Conservation (phyloP, 768 basidiomycete genomes). For the Boletus rubropictus region DNA sequence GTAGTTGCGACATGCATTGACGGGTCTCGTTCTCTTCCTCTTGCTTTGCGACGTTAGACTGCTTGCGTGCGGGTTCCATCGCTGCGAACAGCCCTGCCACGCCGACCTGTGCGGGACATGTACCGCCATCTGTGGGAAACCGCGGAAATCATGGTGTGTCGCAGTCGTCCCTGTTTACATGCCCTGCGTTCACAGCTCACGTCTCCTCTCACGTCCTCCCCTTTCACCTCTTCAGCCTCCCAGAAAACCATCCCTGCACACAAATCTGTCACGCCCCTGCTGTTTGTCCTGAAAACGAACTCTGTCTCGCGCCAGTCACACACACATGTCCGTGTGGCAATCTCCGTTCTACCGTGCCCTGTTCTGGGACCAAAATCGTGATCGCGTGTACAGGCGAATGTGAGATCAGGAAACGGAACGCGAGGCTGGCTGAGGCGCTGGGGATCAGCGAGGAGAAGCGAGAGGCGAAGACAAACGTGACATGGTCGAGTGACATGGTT, state of each 20-base stretch:
- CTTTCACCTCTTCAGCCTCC: conserved; percentile 40
- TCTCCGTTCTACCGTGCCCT: conserved; percentile 64
- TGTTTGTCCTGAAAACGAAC: conserved; percentile 70
- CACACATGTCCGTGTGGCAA: conserved; percentile 82
- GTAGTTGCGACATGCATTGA: not conserved
- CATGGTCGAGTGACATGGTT: conserved; percentile 60
- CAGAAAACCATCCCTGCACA: conserved; percentile 69
- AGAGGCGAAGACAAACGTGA: conserved; percentile 35
- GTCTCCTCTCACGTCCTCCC: not conserved
- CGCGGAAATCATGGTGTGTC: conserved; percentile 74
- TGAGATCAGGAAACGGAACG: conserved; percentile 78
- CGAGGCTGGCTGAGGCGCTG: conserved; percentile 81
- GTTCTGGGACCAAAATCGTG: conserved; percentile 45
- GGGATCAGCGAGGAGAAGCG: conserved; percentile 63
- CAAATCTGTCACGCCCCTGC: conserved; percentile 85
- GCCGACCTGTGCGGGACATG: conserved; percentile 76
- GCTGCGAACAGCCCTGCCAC: conserved; percentile 81
- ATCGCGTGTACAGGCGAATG: conserved; percentile 84
- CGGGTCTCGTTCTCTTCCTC: not conserved
- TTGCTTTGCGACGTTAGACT: conserved; percentile 35
- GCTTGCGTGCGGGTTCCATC: conserved; percentile 84
- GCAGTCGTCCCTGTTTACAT: not conserved
- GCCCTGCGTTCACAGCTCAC: not conserved
- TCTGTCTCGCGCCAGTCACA: conserved; percentile 64
- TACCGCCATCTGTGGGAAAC: conserved; percentile 74